Base-by-base conservation (phyloP, 2,329 filamentous ascomycete species). In the Calonectria henricotiae region DNA sequence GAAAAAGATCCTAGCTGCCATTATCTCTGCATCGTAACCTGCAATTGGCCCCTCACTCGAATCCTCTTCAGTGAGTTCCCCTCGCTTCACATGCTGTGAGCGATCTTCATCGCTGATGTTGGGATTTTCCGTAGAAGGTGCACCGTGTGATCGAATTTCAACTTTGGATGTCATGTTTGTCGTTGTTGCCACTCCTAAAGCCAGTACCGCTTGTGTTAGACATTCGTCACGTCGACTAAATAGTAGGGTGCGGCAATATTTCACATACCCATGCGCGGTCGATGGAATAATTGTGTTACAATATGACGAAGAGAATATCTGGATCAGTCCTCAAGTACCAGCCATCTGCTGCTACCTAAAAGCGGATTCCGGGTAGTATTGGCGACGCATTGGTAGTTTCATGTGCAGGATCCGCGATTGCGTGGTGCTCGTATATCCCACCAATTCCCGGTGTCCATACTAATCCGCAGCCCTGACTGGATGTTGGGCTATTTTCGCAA, bases 1-100 rank as follows among this genome's bases (percentile, higher is more conserved):
- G 3, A 80, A 69, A 2, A 75, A 69, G 6, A 71, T 69, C 1
- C 76, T 69, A 17, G 73, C 77, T 8, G 67, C 89, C 89, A 77
- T 75, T 6, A 65, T 73, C 55, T 75, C 65, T 23, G 62, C 51
- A 58, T 69, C 54, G 13, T 61, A 65, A 5, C 67, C 62, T 17
- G 61, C 32, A 39, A 63, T 49, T 2, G 32, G 43, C 17, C 44
- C 61, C 20, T 63, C 32, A 4, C 32, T 39, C 12, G 7, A 12
- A 15, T 1, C 11, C 11, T 23, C 51, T 25, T 55, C 51, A 6
- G 5, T 39, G 6, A 13, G 12, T 7, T 1, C 32, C 2, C n/a
- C 32, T 17, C 20, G 8, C 23, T 55, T 39, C 11, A n/a, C 51
- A 37, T 55, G 32, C n/a, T 39, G 51, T 17, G 51, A 15, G 6